A percentile compares a stretch with the other conserved stretches of the same genome.
These are phyloP conservation scores for Elaeis guineensis DNA, from an alignment of 176 grass and related monocot genomes.

Conservation along the genomic window DNA sequence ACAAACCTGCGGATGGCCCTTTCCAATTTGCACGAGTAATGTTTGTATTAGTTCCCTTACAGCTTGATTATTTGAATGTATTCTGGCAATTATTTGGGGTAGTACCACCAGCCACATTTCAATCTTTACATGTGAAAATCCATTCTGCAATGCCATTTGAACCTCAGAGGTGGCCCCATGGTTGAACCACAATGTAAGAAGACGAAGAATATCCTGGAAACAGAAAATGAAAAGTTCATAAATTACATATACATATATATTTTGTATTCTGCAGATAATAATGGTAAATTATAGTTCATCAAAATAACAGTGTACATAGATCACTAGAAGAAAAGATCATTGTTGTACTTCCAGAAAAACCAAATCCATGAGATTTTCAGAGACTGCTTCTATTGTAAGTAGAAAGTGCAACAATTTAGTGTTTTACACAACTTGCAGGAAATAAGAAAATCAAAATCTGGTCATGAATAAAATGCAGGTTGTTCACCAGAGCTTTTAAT, in stretches of 20 bases:
- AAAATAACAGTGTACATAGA: too few species aligned
- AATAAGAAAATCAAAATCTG: neutral
- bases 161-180: conserved; percentile 77
- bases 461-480: too few species aligned
- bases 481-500: too few species aligned
- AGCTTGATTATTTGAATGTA: conserved; percentile 85
- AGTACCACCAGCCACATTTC: conserved; percentile 99
- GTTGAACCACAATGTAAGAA: conserved; percentile 98
- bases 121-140: conserved; percentile 92
- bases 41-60: conserved; percentile 96
- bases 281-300: too few species aligned
- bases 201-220: conserved; percentile 91
- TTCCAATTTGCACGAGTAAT: conserved; percentile 88
- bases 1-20: conserved; percentile 83
- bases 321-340: too few species aligned
- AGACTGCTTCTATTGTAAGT: too few species aligned
- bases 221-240: conserved; percentile 17
- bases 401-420: too few species aligned
- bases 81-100: conserved; percentile 98
- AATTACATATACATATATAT: too few species aligned
- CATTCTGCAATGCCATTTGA: conserved; percentile 77
- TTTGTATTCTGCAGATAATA: neutral
- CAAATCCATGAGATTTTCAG: too few species aligned
- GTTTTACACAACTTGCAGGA: neutral
- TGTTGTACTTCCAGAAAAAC: too few species aligned